Conservation (phyloP, 805 yeast genomes). For the Pichia gijzeniarum region DNA sequence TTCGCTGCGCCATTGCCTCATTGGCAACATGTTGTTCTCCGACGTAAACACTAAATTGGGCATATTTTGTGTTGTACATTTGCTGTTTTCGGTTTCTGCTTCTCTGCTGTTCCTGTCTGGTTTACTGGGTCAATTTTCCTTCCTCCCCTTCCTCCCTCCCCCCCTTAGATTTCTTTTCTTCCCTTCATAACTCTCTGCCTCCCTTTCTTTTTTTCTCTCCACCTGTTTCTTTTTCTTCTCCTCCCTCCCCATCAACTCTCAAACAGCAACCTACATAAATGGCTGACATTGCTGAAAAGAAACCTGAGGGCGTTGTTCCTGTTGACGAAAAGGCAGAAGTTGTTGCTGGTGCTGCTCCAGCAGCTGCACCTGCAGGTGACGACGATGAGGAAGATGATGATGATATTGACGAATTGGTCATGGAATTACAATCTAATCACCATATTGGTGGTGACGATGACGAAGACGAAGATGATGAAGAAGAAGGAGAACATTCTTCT, state of each 20-base stretch:
- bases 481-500: constrained; percentile 40
- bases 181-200: background rate
- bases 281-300: constrained; percentile 4
- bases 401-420: constrained; percentile 64
- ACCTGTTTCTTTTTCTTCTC: background rate
- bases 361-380: constrained; percentile 13
- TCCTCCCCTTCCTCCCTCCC: background rate
- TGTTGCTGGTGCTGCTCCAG: background rate
- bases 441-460: constrained; percentile 40
- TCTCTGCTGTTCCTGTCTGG: background rate
- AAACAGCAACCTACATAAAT: background rate
- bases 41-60: no score
- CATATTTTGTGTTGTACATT: no score
- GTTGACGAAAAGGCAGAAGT: constrained; percentile 23
- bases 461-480: constrained; percentile 32
- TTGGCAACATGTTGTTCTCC: no score
- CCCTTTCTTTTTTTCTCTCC: constrained; percentile 1
- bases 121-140: background rate
- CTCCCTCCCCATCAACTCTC: background rate
- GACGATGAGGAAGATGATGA: constrained; percentile 41
- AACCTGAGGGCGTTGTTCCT: constrained; percentile 7
- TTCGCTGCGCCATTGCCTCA: no score
- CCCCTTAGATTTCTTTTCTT: constrained; percentile 1
- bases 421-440: constrained; percentile 68
- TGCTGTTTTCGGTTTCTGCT: background rate